Conservation (phyloP, 1,139 yeast species). For the Diutina pseudorugosa region DNA sequence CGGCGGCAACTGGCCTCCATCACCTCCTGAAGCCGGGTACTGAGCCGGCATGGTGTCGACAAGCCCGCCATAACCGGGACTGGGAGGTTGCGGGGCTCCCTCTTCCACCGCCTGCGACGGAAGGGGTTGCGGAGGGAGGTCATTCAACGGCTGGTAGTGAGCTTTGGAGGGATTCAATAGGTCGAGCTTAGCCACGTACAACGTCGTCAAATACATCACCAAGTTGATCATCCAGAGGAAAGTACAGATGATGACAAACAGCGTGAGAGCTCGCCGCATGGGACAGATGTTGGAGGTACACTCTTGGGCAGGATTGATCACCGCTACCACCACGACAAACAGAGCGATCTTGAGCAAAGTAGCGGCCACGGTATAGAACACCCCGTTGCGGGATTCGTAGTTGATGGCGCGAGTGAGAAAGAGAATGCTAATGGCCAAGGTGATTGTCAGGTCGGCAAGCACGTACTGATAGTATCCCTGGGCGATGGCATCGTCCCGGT, state of each 20-base stretch:
- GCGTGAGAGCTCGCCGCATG: conserved; percentile 25
- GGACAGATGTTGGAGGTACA: conserved; percentile 18
- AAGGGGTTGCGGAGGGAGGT: neutral
- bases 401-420: conserved; percentile 24
- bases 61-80: neutral
- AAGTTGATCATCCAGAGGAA: conserved; percentile 29
- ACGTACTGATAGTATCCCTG: conserved; percentile 23
- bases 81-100: neutral
- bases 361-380: conserved; percentile 28
- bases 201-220: conserved; percentile 28
- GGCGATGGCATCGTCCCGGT: conserved; percentile 14
- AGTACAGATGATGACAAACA: conserved; percentile 27
- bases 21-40: neutral
- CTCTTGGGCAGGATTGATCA: conserved; percentile 14
- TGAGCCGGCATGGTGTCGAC: neutral
- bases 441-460: conserved; percentile 26
- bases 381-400: conserved; percentile 31
- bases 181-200: conserved; percentile 26
- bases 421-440: conserved; percentile 21
- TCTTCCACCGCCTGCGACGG: neutral
- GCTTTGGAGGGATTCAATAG: neutral
- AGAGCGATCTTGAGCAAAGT: conserved; percentile 21
- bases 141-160: neutral
- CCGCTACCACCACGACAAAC: conserved; percentile 19
- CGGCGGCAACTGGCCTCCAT: neutral